These are phyloP conservation scores for Lyophyllum semitale DNA, from an alignment of 768 basidiomycete species.

Conservation along the genomic window DNA sequence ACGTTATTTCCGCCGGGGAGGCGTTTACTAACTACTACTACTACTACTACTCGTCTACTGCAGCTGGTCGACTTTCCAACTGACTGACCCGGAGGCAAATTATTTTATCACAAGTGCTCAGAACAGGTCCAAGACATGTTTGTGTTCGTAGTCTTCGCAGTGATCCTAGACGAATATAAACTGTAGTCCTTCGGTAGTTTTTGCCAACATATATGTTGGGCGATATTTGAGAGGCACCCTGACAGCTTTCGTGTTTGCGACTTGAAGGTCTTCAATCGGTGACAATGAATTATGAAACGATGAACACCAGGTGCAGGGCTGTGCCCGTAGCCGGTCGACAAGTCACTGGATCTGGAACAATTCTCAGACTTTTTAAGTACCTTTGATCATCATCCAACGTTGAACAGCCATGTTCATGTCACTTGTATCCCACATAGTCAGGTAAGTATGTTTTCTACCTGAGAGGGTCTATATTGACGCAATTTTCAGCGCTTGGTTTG, in stretches of 20 bases:
- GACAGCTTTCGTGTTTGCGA: too few relatives aligned
- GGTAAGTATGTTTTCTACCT: constrained; percentile 1
- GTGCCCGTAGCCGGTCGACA: not conserved
- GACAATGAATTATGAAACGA: not conserved
- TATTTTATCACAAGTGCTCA: too few relatives aligned
- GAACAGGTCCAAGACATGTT: too few relatives aligned
- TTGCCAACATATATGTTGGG: too few relatives aligned
- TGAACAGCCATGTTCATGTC: not conserved
- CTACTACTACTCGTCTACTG: too few relatives aligned
- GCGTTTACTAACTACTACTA: not conserved
- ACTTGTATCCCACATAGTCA: not conserved
- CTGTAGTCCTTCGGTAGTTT: too few relatives aligned
- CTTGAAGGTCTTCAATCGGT: not conserved
- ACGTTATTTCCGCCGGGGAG: too few relatives aligned
- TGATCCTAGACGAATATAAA: too few relatives aligned
- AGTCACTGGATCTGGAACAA: not conserved
- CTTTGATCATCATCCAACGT: not conserved
- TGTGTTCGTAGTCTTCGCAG: too few relatives aligned
- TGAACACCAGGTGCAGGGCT: not conserved
- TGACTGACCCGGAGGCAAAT: too few relatives aligned
- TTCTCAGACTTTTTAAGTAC: constrained; percentile 14
- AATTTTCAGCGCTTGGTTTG: constrained; percentile 64
- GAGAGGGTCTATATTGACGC: not conserved
- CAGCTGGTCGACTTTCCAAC: too few relatives aligned
- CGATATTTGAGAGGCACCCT: too few relatives aligned